phyloP scores from a whole-genome alignment of 306 rosid species.

The Malus sylvestris region DNA sequence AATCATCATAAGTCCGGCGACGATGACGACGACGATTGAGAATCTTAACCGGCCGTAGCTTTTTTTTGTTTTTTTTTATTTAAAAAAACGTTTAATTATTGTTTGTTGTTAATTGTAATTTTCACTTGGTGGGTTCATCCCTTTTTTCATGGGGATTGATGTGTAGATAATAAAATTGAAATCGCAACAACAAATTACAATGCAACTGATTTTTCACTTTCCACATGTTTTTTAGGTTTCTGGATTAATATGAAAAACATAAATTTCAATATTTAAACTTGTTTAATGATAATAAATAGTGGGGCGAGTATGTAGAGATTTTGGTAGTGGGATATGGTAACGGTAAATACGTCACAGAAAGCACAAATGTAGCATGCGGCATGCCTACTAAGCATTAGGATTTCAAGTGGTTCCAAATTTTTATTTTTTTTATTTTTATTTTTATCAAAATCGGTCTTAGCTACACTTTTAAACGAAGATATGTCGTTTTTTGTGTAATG shows the following conservation, averaged over 20 bases:
- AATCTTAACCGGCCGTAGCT: not conserved
- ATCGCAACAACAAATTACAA: not conserved
- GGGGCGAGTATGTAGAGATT: not conserved
- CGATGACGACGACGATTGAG: slow-evolving; percentile 9
- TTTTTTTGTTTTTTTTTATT: not conserved
- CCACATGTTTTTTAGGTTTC: not conserved
- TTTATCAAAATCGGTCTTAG: too few species aligned
- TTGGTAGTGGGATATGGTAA: slow-evolving; percentile 16
- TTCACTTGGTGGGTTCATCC: not conserved
- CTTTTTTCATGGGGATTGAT: slow-evolving; percentile 5
- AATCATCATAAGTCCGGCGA: slow-evolving; percentile 42
- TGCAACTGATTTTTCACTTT: not conserved
- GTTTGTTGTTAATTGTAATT: slow-evolving; percentile 1
- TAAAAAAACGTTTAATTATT: not conserved
- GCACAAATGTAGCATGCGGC: not conserved
- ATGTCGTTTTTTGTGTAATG: not conserved
- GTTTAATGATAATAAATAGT: too few species aligned
- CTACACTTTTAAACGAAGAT: too few species aligned
- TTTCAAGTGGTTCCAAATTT: too few species aligned
- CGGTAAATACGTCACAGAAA: not conserved
- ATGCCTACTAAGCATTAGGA: too few species aligned
- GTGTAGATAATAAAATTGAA: slow-evolving; percentile 10
- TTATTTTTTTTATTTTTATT: too few species aligned
- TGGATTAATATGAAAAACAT: not conserved
- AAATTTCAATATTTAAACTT: too few species aligned